These are phyloP conservation scores for Trichoderma parareesei DNA, from an alignment of 495 filamentous ascomycete genomes.

Conservation along the genomic window DNA sequence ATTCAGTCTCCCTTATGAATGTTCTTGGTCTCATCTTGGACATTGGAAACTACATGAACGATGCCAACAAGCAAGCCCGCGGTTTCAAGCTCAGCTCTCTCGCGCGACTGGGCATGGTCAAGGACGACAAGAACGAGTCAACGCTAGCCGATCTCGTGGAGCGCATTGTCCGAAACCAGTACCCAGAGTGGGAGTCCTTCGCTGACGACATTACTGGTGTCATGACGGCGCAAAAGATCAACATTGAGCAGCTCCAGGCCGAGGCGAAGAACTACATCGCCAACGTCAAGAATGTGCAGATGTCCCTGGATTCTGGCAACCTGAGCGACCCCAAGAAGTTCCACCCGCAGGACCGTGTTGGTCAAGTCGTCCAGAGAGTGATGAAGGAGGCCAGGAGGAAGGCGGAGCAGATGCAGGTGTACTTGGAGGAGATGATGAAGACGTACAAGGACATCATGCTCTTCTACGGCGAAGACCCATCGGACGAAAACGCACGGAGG, in stretches of 20 bases:
- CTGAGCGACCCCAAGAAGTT: conserved; percentile 95
- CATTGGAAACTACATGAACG: conserved; percentile 99
- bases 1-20: conserved; percentile 88
- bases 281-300: conserved; percentile 89
- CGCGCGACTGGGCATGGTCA: conserved; percentile 92
- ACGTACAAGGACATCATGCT: conserved; percentile 93
- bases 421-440: conserved; percentile 84
- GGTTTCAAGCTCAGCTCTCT: conserved; percentile 97
- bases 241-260: conserved; percentile 79
- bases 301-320: conserved; percentile 86
- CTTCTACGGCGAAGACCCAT: conserved; percentile 91
- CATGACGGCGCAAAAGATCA: conserved; percentile 79
- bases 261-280: conserved; percentile 94
- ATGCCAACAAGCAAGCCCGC: conserved; percentile 93
- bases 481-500: conserved; percentile 86
- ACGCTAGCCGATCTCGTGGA: conserved; percentile 97
- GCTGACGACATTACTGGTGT: conserved; percentile 78
- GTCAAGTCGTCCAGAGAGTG: conserved; percentile 78
- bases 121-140: conserved; percentile 96
- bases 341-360: conserved; percentile 92
- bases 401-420: conserved; percentile 90
- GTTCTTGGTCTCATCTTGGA: conserved; percentile 92
- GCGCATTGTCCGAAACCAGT: conserved; percentile 90
- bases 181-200: conserved; percentile 91
- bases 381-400: conserved; percentile 97